Percentiles rank a stretch among this genome's conserved stretches.
phyloP scores from a whole-genome alignment of 2,329 filamentous ascomycete species.

The Penicillium sp. region DNA sequence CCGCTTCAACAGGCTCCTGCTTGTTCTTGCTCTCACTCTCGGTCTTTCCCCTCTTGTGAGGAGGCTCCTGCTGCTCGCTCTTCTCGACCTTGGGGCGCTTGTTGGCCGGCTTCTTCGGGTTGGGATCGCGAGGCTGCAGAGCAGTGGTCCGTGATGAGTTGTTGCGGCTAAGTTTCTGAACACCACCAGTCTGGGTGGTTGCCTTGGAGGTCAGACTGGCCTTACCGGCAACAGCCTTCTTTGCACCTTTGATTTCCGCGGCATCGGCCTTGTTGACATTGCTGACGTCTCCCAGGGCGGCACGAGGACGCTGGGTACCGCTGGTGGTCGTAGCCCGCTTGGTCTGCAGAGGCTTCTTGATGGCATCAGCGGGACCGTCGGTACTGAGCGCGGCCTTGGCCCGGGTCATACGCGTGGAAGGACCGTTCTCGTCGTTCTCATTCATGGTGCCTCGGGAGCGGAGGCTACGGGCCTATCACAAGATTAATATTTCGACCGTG shows the following conservation, averaged over 20 bases:
- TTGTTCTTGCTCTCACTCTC: background rate
- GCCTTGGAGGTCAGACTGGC: conserved; percentile 76
- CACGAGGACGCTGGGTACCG: conserved; percentile 70
- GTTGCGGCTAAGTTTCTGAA: conserved; percentile 71
- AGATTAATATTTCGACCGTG: conserved; percentile 15
- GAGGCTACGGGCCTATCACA: conserved; percentile 65
- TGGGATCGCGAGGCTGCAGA: conserved; percentile 63
- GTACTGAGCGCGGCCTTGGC: conserved; percentile 74
- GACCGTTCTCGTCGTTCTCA: conserved; percentile 91
- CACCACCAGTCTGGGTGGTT: conserved; percentile 72
- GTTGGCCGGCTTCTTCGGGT: conserved; percentile 65
- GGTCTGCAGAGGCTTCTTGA: conserved; percentile 67
- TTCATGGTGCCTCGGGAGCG: conserved; percentile 78
- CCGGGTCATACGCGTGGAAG: conserved; percentile 82
- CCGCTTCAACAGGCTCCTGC: conserved; percentile 28
- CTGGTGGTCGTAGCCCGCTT: conserved; percentile 65
- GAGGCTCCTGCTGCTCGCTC: conserved; percentile 66
- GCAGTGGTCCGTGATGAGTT: conserved; percentile 66
- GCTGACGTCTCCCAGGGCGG: conserved; percentile 90
- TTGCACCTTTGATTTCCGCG: conserved; percentile 65
- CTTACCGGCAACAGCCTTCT: conserved; percentile 71
- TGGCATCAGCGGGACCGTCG: conserved; percentile 60
- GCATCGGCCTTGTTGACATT: conserved; percentile 77
- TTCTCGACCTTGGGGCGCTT: conserved; percentile 66
- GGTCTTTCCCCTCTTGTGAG: conserved; percentile 64